Percentiles rank a stretch among this genome's conserved stretches.
Evolutionary conservation across 805 yeast genomes (phyloP).

Genomic region (Schwanniomyces pseudopolymorphus): DNA sequence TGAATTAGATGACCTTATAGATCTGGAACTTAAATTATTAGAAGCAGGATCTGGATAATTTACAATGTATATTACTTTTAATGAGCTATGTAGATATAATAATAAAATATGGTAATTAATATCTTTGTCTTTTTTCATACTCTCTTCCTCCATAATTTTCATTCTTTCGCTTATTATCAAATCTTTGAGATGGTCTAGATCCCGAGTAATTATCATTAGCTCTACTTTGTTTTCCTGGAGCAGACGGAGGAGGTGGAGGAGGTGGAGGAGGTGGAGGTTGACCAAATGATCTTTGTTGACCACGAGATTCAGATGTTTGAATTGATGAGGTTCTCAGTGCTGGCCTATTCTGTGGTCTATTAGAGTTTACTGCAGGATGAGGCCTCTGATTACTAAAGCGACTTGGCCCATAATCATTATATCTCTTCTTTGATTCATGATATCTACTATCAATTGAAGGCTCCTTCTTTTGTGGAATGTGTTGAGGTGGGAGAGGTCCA

Average conservation of each 20-base stretch:
- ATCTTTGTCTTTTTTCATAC: slow-evolving; percentile 31
- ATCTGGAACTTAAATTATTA: slow-evolving; percentile 20
- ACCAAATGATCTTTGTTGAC: slow-evolving; percentile 4
- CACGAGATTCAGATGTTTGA: slow-evolving; percentile 5
- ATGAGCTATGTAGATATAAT: background rate
- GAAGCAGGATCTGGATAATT: slow-evolving; percentile 14
- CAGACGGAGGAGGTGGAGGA: slow-evolving; percentile 6
- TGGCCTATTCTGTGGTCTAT: background rate
- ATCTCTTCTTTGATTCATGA: slow-evolving; percentile 8
- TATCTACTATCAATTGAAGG: slow-evolving; percentile 1
- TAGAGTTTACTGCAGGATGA: slow-evolving; percentile 1
- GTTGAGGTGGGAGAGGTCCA: slow-evolving; percentile 8
- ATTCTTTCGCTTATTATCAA: slow-evolving; percentile 22
- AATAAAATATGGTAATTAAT: slow-evolving; percentile 10
- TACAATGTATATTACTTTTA: slow-evolving; percentile 1
- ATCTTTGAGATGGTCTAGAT: slow-evolving; percentile 9
- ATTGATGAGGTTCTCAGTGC: slow-evolving; percentile 7
- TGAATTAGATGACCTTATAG: slow-evolving; percentile 22
- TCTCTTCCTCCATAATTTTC: slow-evolving; percentile 21
- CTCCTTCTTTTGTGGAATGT: slow-evolving; percentile 9
- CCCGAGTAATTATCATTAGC: slow-evolving; percentile 6
- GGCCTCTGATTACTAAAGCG: slow-evolving; percentile 2
- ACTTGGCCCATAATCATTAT: slow-evolving; percentile 5
- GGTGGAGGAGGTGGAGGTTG: slow-evolving; percentile 28
- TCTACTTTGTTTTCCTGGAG: background rate